Evolutionary conservation across 2,329 filamentous ascomycete species (phyloP), one percentile per base, ranked within the genome.

Genomic region (Pseudogymnoascus sp.): DNA sequence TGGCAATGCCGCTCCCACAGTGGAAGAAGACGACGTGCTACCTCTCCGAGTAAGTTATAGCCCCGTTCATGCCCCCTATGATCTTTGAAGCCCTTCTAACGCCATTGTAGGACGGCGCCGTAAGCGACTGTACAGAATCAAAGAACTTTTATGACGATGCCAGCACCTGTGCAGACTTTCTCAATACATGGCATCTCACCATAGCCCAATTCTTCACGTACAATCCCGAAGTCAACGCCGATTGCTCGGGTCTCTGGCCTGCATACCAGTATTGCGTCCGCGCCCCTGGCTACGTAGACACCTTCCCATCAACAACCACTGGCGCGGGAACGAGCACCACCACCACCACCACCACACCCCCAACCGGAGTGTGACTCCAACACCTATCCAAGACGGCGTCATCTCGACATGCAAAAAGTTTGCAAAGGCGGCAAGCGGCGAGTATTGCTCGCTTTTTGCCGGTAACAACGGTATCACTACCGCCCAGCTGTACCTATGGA

Each of bases 401-500:
- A 63, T 63, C 7, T 28, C 67, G 7, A 67, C 66, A 12, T 75
- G 73, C 61, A 68, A 70, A 35, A 68, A 68, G 63, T 74, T 69
- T 63, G 65, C 66, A 14, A 44, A 63, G 60, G 69, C 71, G 8
- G 31, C 64, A 18, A n/a, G 50, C 1, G 72, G 71, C 2, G 67
- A 70, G 25, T 65, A 47, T 23, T 75, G 73, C 63, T 62, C 35
- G 2, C 61, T 63, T 4, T 72, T 73, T 35, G 71, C 71, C 2
- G 50, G 62, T 16, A 53, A 64, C 18, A 68, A 71, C 60, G 65
- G 67, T 40, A 70, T 73, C 44, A 67, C 65, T 8, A 64, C 66
- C 11, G 60, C 61, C 8, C 61, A 72, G n/a, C 64, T 73, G 5
- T 73, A 73, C 53, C 62, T 63, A 2, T 74, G 71, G 71, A 74